These are phyloP conservation scores for Diaporthe velutina DNA, from an alignment of 2,329 filamentous ascomycete genomes.

Conservation along the genomic window DNA sequence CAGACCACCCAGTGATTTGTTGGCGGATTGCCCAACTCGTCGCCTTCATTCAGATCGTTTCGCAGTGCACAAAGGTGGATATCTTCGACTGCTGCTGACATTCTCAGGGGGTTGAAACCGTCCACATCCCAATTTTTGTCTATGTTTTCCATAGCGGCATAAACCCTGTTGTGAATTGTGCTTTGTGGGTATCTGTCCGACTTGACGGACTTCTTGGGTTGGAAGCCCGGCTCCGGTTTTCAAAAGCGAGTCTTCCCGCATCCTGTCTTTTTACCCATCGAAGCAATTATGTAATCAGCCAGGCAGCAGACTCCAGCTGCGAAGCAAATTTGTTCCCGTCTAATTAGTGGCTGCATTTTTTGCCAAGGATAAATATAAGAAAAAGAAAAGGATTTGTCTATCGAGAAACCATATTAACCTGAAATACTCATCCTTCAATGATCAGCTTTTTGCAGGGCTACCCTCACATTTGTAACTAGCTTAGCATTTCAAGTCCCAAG, in stretches of 20 bases:
- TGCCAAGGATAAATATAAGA: neutral
- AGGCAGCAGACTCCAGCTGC: neutral
- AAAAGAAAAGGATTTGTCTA: neutral
- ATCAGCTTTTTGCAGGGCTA: no score
- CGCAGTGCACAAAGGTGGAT: slow-evolving; percentile 15
- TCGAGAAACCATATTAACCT: no score
- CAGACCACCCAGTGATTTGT: slow-evolving; percentile 17
- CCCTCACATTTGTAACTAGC: no score
- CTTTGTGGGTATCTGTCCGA: no score
- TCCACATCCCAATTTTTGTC: neutral
- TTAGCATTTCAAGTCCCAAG: no score
- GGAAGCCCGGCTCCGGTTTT: no score
- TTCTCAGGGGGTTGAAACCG: neutral
- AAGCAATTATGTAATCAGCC: neutral
- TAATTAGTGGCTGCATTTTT: no score
- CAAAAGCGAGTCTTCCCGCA: neutral
- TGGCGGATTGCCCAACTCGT: neutral
- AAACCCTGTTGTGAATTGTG: no score
- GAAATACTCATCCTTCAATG: no score
- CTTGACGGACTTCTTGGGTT: no score
- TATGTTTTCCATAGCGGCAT: neutral
- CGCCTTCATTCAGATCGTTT: slow-evolving; percentile 17
- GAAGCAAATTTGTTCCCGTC: neutral
- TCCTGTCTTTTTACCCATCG: no score
- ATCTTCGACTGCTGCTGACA: neutral